Percentiles rank a stretch among this genome's conserved stretches.
These are phyloP conservation scores for Aspergillus fructus DNA, from an alignment of 2,329 filamentous ascomycete genomes.

Conservation along the genomic window DNA sequence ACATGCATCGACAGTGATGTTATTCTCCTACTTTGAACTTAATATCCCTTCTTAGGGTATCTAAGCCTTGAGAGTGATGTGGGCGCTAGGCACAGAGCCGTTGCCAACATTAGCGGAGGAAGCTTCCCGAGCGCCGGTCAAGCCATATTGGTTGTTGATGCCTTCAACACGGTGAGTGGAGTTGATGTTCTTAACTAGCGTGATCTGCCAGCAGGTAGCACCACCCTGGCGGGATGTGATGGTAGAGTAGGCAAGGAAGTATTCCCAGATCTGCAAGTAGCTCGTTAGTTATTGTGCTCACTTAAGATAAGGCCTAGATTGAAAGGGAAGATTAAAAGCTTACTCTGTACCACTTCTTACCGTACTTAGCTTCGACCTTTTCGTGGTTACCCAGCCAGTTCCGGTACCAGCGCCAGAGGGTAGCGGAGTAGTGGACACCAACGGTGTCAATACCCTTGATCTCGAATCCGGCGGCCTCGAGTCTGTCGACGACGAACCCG, in stretches of 20 bases:
- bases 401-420: conserved; percentile 96
- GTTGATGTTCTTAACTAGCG: conserved; percentile 87
- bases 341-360: conserved; percentile 91
- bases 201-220: conserved; percentile 85
- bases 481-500: conserved; percentile 77
- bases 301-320: neutral
- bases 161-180: conserved; percentile 79
- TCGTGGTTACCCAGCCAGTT: conserved; percentile 96
- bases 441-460: conserved; percentile 90
- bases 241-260: conserved; percentile 81
- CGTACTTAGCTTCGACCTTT: conserved; percentile 93
- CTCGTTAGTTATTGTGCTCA: neutral
- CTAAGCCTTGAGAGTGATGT: conserved; percentile 32
- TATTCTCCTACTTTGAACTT: neutral
- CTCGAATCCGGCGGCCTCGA: conserved; percentile 86
- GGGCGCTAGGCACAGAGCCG: conserved; percentile 36
- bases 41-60: neutral
- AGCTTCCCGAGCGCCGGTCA: conserved; percentile 63
- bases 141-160: conserved; percentile 65
- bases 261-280: conserved; percentile 71
- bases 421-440: conserved; percentile 95
- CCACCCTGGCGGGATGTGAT: conserved; percentile 81
- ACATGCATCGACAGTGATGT: neutral
- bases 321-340: conserved; percentile 38
- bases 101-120: conserved; percentile 36